Evolutionary conservation across 352 stramenopile genomes (phyloP), one percentile per base, ranked within the genome.

Genomic region (Phytophthora agathidicida): DNA sequence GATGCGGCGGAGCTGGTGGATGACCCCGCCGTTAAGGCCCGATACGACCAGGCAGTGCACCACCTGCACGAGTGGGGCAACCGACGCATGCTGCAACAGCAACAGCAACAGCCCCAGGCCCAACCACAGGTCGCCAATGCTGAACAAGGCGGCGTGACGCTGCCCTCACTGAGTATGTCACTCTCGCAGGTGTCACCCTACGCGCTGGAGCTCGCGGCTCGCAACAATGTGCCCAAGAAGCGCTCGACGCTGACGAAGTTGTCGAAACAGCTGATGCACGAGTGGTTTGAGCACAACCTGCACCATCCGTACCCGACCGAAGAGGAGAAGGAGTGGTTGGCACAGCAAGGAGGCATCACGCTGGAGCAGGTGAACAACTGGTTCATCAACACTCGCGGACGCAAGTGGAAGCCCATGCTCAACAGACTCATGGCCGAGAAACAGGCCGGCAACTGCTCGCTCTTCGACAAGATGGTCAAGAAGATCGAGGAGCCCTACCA

Each of bases 281-380:
- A 68, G n/a, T 95, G 86, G 86, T 93, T 93, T 59, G 80, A 93
- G 45, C 77, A 88, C 23, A 86, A 95, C 35, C 49, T 93, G 54
- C 86, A 93, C 50, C 86, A 95, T 46, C 86, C 86, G 46, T 95
- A 93, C 57, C 86, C 86, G 48, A 89, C 82, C 2, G 86, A 95
- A 60, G 82, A 92, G 33, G 86, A 93, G 65, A 95, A 95, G 70
- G 73, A 85, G 17, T 76, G 66, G 63, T 71, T 95, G 5, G 75
- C 71, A n/a, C 41, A 44, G 6, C 44, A 87, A 47, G 83, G 83
- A 53, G 83, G 81, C 45, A 92, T 94, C 64, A 90, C 86, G 19
- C 60, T 94, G 53, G 83, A 94, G 49, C 86, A 94, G 60, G 86
- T 94, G 32, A 94, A 93, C 77, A 94, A 94, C 53, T 94, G 86